These are phyloP conservation scores for Viola pubescens DNA, from an alignment of 441 rosid species.

Conservation along the genomic window DNA sequence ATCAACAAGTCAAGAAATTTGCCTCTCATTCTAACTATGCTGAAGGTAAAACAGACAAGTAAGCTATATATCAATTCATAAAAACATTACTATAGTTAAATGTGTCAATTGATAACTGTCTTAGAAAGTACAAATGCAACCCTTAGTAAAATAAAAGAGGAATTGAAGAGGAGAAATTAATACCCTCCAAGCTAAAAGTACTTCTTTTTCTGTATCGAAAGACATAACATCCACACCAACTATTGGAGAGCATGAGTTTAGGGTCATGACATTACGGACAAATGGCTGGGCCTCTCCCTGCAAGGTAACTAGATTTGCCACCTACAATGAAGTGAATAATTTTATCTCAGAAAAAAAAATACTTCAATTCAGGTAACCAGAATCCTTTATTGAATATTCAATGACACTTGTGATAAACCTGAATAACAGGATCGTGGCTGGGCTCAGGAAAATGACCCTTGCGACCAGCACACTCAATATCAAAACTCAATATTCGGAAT, in stretches of 20 bases:
- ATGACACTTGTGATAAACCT: conserved; percentile 38
- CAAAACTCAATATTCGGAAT: conserved; percentile 92
- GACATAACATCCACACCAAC: conserved; percentile 95
- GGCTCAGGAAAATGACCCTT: conserved; percentile 99
- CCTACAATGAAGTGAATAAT: conserved; percentile 35
- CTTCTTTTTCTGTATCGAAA: conserved; percentile 82
- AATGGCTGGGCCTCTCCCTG: conserved; percentile 92
- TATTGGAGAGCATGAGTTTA: conserved; percentile 83
- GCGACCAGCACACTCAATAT: conserved; percentile 98
- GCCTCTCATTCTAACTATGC: no score
- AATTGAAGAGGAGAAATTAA: conserved; percentile 16
- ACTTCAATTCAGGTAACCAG: conserved; percentile 1
- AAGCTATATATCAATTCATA: no score
- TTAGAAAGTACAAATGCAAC: no score
- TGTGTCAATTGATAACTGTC: not conserved
- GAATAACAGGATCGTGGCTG: conserved; percentile 94
- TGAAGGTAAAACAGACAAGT: no score
- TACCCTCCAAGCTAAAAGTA: conserved; percentile 97
- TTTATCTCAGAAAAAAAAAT: not conserved
- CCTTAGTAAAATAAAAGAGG: conserved; percentile 1
- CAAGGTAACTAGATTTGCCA: conserved; percentile 89
- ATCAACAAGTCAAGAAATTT: no score
- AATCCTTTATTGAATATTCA: conserved; percentile 13
- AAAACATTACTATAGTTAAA: no score
- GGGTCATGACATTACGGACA: conserved; percentile 91